Percentiles rank a stretch among this genome's conserved stretches.
phyloP scores from a whole-genome alignment of 2,329 filamentous ascomycete genomes.

The Fusarium falciforme region DNA sequence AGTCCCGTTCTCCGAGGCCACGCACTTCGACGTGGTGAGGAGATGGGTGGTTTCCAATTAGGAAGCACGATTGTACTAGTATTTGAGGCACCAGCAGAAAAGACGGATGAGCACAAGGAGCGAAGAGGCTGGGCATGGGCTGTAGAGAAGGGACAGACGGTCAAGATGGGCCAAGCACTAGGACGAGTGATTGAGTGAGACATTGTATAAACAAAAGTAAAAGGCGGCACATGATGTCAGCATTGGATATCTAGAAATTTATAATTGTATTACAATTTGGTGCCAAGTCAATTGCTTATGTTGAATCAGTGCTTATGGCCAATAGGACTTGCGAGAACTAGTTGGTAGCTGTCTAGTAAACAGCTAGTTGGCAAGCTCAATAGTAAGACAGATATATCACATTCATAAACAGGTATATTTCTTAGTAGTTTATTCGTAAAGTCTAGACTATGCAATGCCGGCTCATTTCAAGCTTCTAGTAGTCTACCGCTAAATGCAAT shows the following conservation, averaged over 20 bases:
- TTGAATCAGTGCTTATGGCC: background rate
- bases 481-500: conserved; percentile 23
- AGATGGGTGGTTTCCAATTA: conserved; percentile 98
- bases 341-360: background rate
- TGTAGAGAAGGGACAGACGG: conserved; percentile 85
- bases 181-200: conserved; percentile 74
- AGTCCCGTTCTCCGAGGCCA: conserved; percentile 84
- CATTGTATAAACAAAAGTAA: conserved; percentile 20
- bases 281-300: background rate
- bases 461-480: conserved; percentile 11
- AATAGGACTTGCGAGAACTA: background rate
- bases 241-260: conserved; percentile 24
- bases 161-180: conserved; percentile 89
- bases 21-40: conserved; percentile 86
- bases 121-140: conserved; percentile 85
- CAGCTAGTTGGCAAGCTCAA: background rate
- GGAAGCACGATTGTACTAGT: conserved; percentile 96
- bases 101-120: conserved; percentile 61
- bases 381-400: background rate
- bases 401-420: background rate
- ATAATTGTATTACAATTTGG: conserved; percentile 17
- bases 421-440: conserved; percentile 3
- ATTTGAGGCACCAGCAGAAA: conserved; percentile 87
- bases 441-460: background rate
- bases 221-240: conserved; percentile 13